Conservation (phyloP, 73 alveolate species). For the Paramecium caudatum region DNA sequence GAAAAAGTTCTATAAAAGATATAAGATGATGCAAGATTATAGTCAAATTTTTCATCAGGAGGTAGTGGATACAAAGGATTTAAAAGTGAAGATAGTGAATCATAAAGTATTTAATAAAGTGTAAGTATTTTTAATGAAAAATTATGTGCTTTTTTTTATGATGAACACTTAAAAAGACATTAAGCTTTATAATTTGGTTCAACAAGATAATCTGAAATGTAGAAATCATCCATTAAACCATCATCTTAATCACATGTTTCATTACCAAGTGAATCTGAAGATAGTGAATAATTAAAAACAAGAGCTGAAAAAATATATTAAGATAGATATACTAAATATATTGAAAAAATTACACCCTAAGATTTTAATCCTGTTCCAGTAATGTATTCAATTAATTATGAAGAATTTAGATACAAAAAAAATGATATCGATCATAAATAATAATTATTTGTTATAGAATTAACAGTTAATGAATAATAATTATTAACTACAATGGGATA, state of each 20-base stretch:
- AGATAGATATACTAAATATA: constrained; percentile 24
- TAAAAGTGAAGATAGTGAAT: constrained; percentile 28
- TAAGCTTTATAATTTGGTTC: constrained; percentile 24
- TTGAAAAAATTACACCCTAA: constrained; percentile 41
- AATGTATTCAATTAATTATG: constrained; percentile 41
- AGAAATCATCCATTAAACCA: not conserved
- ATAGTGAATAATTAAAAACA: constrained; percentile 35
- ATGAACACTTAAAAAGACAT: constrained; percentile 18
- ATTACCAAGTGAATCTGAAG: constrained; percentile 14
- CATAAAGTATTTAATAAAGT: not conserved
- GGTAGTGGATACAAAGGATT: constrained; percentile 40
- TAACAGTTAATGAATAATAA: constrained; percentile 4
- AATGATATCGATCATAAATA: constrained; percentile 15
- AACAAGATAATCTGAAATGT: constrained; percentile 3
- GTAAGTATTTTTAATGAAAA: constrained; percentile 26
- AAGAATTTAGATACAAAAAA: constrained; percentile 48
- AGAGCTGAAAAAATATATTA: constrained; percentile 13
- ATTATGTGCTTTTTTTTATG: not conserved
- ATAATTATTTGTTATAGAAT: constrained; percentile 28
- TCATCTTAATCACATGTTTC: constrained; percentile 9
- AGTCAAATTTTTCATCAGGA: not conserved
- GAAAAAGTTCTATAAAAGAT: constrained; percentile 35
- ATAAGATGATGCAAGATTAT: not conserved
- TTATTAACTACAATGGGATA: constrained; percentile 12
- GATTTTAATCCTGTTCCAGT: constrained; percentile 55